These are phyloP conservation scores for Xylariomycetidae sp. DNA, from an alignment of 2,329 filamentous ascomycete genomes.

Conservation along the genomic window DNA sequence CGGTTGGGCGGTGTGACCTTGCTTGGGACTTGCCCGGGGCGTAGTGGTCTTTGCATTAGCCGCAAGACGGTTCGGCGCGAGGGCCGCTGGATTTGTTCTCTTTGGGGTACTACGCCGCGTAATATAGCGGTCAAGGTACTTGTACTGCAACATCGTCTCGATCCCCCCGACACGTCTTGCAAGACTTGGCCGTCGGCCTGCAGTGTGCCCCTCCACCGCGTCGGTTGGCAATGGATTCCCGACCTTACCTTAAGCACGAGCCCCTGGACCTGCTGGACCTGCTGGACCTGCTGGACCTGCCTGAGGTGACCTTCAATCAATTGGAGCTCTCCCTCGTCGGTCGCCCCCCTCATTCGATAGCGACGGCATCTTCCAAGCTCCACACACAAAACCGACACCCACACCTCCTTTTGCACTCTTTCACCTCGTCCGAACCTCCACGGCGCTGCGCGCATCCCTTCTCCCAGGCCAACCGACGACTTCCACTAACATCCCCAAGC, in stretches of 20 bases:
- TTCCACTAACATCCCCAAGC: slow-evolving; percentile 5
- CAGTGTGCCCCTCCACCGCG: slow-evolving; percentile 3
- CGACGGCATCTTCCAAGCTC: slow-evolving; percentile 5
- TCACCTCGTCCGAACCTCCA: slow-evolving; percentile 10
- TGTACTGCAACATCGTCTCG: neutral
- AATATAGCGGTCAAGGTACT: neutral
- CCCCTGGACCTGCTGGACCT: slow-evolving; percentile 3
- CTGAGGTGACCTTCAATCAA: no score
- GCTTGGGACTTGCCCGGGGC: neutral
- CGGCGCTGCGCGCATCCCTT: slow-evolving; percentile 22
- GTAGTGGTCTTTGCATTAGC: slow-evolving; percentile 1
- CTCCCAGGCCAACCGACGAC: slow-evolving; percentile 3
- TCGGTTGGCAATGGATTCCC: neutral
- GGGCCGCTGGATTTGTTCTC: neutral
- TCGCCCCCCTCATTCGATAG: slow-evolving; percentile 4
- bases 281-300: no score
- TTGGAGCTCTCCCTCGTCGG: slow-evolving; percentile 10
- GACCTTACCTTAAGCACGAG: slow-evolving; percentile 3
- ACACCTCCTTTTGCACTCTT: slow-evolving; percentile 22
- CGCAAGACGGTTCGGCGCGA: neutral
- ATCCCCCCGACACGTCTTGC: neutral
- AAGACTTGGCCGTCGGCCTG: neutral
- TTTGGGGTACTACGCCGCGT: neutral
- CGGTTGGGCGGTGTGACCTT: slow-evolving; percentile 1
- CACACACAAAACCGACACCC: slow-evolving; percentile 15